Percentiles rank a stretch among this genome's conserved stretches.
Conservation (phyloP, 225 moss, liverwort and hornwort genomes). For the Asterella californica region DNA sequence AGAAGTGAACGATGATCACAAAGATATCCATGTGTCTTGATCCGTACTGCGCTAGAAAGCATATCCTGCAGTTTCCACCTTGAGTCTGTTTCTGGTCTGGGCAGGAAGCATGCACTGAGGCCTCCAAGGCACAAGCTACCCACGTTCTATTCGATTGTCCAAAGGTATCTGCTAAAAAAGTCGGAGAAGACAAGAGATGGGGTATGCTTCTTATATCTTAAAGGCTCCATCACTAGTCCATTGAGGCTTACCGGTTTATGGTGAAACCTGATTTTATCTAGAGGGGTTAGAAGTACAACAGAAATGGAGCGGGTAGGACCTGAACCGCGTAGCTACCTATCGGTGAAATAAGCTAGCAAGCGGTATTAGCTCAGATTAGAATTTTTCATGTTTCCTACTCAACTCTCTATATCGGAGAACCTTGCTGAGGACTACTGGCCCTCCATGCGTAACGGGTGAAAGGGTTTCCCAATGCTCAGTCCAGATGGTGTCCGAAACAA, state of each 20-base stretch:
- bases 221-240: not conserved
- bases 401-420: not conserved
- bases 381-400: not conserved
- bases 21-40: not conserved
- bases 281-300: not conserved
- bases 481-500: no score
- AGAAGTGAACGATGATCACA: not conserved
- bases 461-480: not conserved
- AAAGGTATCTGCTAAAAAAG: slow-evolving; percentile 18
- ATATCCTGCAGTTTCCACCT: not conserved
- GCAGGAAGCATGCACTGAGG: slow-evolving; percentile 14
- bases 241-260: not conserved
- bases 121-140: slow-evolving; percentile 17
- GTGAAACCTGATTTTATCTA: not conserved
- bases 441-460: not conserved
- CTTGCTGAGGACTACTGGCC: not conserved
- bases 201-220: slow-evolving; percentile 10
- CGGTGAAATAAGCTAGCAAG: not conserved
- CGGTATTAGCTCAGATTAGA: not conserved
- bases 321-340: not conserved
- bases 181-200: slow-evolving; percentile 3
- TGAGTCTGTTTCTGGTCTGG: not conserved
- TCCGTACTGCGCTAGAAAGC: not conserved
- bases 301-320: not conserved
- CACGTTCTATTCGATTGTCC: slow-evolving; percentile 9